Percentiles rank a stretch among this genome's conserved stretches.
Evolutionary conservation across 176 grass and related monocot genomes (phyloP).

Genomic region (Ampelocalamus luodianensis): DNA sequence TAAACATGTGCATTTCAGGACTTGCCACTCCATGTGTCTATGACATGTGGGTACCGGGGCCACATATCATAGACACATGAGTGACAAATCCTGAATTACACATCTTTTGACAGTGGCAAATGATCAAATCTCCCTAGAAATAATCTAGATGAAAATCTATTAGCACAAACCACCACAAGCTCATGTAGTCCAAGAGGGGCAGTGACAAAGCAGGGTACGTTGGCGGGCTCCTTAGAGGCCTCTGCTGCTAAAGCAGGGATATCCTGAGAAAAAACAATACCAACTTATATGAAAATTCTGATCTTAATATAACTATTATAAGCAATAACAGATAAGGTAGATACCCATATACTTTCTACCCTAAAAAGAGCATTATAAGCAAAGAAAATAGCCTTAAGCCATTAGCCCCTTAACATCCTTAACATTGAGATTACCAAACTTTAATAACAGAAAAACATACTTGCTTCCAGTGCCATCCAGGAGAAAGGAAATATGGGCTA

Average conservation of each 20-base stretch:
- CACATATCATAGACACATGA: too few species aligned
- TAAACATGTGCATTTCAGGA: too few species aligned
- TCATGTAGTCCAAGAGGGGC: slow-evolving; percentile 90
- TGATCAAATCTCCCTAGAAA: too few species aligned
- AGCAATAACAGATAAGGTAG: not conserved
- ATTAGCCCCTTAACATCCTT: not conserved
- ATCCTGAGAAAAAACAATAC: slow-evolving; percentile 58
- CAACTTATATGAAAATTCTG: slow-evolving; percentile 2
- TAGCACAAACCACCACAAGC: slow-evolving; percentile 84
- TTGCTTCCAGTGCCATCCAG: slow-evolving; percentile 86
- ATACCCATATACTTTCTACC: not conserved
- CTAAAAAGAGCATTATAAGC: not conserved
- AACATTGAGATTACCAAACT: not conserved
- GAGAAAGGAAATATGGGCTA: slow-evolving; percentile 93
- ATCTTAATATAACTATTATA: not conserved
- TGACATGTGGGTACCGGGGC: too few species aligned
- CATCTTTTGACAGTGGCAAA: too few species aligned
- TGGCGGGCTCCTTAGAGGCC: slow-evolving; percentile 68
- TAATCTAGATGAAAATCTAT: slow-evolving; percentile 9
- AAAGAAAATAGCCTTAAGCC: not conserved
- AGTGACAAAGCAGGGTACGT: slow-evolving; percentile 76
- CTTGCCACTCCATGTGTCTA: too few species aligned
- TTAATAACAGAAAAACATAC: slow-evolving; percentile 41
- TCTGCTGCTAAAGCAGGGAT: slow-evolving; percentile 78
- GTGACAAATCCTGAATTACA: too few species aligned